These are phyloP conservation scores for Trypanosoma mega DNA, from an alignment of 208 protist species.

Conservation along the genomic window DNA sequence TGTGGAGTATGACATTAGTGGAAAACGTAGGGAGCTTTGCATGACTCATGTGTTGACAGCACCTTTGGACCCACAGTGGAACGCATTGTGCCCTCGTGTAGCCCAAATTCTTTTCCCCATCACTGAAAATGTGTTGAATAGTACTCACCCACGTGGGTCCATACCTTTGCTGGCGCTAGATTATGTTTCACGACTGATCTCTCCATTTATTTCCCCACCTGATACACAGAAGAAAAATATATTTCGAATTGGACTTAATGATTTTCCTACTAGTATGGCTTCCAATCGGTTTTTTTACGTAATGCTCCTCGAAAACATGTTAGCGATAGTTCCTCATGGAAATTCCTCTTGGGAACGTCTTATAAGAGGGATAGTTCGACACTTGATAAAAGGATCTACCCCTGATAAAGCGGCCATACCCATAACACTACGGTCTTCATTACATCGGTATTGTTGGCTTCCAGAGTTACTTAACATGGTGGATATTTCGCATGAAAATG, in stretches of 20 bases:
- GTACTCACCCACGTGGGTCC: neutral
- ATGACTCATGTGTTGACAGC: conserved; percentile 7
- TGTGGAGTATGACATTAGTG: conserved; percentile 15
- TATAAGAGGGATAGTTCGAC: too few relatives aligned
- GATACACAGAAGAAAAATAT: neutral
- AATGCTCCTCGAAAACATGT: conserved; percentile 12
- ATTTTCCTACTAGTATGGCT: neutral
- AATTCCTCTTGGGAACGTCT: too few relatives aligned
- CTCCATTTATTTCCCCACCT: conserved; percentile 10
- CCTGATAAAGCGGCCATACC: neutral
- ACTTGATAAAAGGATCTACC: neutral
- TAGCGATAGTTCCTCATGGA: neutral
- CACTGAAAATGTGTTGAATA: neutral
- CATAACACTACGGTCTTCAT: conserved; percentile 3
- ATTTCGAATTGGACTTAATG: neutral
- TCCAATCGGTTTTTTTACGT: conserved; percentile 25
- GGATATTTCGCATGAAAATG: conserved; percentile 6
- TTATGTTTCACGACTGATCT: conserved; percentile 23
- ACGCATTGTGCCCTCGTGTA: conserved; percentile 4
- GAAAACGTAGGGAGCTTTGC: neutral
- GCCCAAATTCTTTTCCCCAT: conserved; percentile 6
- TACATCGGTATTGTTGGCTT: conserved; percentile 27
- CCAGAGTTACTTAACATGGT: conserved; percentile 17
- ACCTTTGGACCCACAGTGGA: neutral
- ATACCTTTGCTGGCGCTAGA: neutral